Evolutionary conservation across 768 basidiomycete genomes (phyloP), one percentile per base, ranked within the genome.

Genomic region (Sporobolomyces roseus): DNA sequence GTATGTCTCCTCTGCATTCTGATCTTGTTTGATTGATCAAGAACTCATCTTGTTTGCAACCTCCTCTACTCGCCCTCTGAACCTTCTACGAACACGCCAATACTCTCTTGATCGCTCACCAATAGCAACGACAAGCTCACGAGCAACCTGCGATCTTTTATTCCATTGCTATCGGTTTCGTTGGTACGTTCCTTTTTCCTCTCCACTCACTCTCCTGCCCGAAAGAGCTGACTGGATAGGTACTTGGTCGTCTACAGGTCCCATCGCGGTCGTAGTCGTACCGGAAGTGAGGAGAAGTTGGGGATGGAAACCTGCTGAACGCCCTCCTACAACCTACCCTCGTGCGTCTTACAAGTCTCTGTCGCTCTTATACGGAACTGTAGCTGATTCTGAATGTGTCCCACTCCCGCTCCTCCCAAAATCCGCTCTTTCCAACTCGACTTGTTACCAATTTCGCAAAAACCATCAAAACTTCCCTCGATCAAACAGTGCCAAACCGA

Each of bases 241-340:
- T 9, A 9, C 38, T 9, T 17, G 38, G 38, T 9, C 38, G 9
- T 9, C 38, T 23, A 46, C 45, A 76, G 75, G 74, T 23, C 75
- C 74, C 10, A 58, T 69, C 19, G 58, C 70, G 4, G 75, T 76
- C 46, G 43, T 76, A 8, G 61, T 67, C 27, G 73, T 76, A 12
- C 75, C 75, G 1, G 63, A 68, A 23, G 65, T 75, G 21, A 65
- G 75, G 60, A 75, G 71, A 66, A 41, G 29, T 63, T 74, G 75
- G 29, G 75, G 75, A 14, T 76, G 64, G 59, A 72, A 61, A 48
- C 74, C 70, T 4, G 61, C 56, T 9, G 72, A 73, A 45, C 59
- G 74, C 0, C 65, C 68, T 29, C 75, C 75, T 23, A 73, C 74
- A 21, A 72, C 74, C 17, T 76, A 72, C 66, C 75, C 75, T 49